phyloP scores from a whole-genome alignment of 2,329 filamentous ascomycete species.

The Rhynchosporium agropyri region DNA sequence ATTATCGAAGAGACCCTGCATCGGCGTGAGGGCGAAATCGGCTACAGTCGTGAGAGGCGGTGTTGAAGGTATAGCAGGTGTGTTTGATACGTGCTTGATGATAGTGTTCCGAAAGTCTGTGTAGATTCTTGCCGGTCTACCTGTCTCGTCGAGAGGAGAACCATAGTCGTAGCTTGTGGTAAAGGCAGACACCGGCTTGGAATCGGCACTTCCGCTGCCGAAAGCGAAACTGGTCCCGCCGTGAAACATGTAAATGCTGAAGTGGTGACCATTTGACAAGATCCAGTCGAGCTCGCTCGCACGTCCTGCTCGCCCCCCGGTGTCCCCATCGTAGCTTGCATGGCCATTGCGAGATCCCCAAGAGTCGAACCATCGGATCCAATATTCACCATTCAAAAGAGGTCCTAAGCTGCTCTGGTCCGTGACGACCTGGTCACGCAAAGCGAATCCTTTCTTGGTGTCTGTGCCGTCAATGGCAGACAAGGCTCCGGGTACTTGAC shows the following conservation, averaged over 20 bases:
- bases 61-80: constrained; percentile 38
- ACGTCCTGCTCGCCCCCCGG: constrained; percentile 36
- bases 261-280: constrained; percentile 46
- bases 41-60: constrained; percentile 44
- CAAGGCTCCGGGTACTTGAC: constrained; percentile 49
- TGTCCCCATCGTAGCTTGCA: constrained; percentile 41
- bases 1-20: constrained; percentile 46
- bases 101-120: constrained; percentile 47
- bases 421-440: constrained; percentile 46
- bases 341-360: constrained; percentile 46
- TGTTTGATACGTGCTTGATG: constrained; percentile 40
- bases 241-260: constrained; percentile 57
- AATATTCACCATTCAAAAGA: constrained; percentile 54
- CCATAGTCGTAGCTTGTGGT: constrained; percentile 56
- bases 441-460: constrained; percentile 46
- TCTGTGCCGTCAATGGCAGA: constrained; percentile 51
- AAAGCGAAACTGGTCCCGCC: constrained; percentile 56
- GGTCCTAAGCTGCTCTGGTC: constrained; percentile 49
- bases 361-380: constrained; percentile 48
- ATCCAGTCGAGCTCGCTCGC: constrained; percentile 45
- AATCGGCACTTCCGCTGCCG: constrained; percentile 50
- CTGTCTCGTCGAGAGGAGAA: constrained; percentile 53
- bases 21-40: constrained; percentile 45
- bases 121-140: constrained; percentile 50
- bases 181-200: constrained; percentile 46